Evolutionary conservation across 2,329 filamentous ascomycete genomes (phyloP).

Genomic region (Aspergillus phoenicis): DNA sequence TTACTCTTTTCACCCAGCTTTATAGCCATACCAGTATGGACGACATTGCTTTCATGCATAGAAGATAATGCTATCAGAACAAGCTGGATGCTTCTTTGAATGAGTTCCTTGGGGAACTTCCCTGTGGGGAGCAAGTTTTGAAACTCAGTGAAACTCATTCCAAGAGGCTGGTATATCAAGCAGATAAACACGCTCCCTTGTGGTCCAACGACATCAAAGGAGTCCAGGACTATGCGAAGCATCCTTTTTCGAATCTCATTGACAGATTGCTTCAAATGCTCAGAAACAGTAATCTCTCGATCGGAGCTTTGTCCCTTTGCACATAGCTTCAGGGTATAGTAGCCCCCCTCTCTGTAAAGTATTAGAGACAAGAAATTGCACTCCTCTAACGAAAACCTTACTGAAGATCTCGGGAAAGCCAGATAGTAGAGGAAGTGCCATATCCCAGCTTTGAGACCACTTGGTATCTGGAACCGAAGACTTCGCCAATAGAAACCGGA

Average conservation of each 20-base stretch:
- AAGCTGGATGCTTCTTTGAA: conserved; percentile 23
- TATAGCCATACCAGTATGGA: conserved; percentile 28
- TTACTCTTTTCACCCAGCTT: neutral
- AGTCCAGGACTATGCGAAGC: conserved; percentile 31
- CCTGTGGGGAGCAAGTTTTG: conserved; percentile 14
- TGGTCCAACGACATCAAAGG: conserved; percentile 31
- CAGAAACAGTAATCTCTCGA: conserved; percentile 25
- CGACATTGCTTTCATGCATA: conserved; percentile 27
- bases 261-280: conserved; percentile 21
- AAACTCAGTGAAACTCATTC: conserved; percentile 25
- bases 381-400: conserved; percentile 1
- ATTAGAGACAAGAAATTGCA: neutral
- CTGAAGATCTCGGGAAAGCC: conserved; percentile 26
- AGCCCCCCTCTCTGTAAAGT: conserved; percentile 4
- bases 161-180: conserved; percentile 29
- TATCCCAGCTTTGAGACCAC: conserved; percentile 29
- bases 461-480: conserved; percentile 22
- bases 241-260: conserved; percentile 20
- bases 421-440: conserved; percentile 27
- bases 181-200: conserved; percentile 23
- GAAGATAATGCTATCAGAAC: conserved; percentile 26
- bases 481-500: conserved; percentile 18
- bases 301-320: conserved; percentile 10
- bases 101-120: conserved; percentile 20
- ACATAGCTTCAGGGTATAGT: conserved; percentile 17